A percentile compares a stretch with the other conserved stretches of the same genome.
phyloP scores from a whole-genome alignment of 129 eudicot species.

The Helichrysum umbraculigerum region DNA sequence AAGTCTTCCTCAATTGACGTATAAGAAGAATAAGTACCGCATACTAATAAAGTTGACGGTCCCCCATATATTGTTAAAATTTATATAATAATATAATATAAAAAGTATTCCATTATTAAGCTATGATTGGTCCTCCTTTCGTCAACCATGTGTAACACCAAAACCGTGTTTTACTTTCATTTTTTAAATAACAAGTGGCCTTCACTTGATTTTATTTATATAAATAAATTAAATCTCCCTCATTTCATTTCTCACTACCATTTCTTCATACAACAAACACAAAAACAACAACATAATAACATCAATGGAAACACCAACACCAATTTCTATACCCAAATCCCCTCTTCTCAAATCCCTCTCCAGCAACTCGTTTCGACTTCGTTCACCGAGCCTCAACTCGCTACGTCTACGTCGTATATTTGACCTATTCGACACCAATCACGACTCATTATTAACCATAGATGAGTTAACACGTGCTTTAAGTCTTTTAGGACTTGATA shows the following conservation, averaged over 20 bases:
- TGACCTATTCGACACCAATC: conserved; percentile 68
- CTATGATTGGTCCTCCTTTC: background rate
- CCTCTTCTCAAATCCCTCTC: conserved; percentile 23
- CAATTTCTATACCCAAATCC: conserved; percentile 11
- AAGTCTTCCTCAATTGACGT: background rate
- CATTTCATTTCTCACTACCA: background rate
- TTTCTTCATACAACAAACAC: background rate
- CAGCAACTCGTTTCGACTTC: conserved; percentile 47
- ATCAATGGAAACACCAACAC: conserved; percentile 10
- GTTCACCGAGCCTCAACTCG: conserved; percentile 70
- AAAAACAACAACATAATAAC: background rate
- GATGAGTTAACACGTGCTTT: conserved; percentile 72
- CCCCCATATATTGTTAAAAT: background rate
- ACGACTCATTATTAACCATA: conserved; percentile 52
- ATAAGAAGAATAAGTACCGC: background rate
- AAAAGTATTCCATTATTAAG: background rate
- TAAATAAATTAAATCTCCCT: background rate
- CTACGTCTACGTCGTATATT: conserved; percentile 75
- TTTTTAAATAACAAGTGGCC: background rate
- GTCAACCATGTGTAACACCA: background rate
- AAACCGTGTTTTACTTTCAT: background rate
- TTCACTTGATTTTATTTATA: background rate
- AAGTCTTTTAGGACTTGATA: conserved; percentile 56
- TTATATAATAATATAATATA: too few species aligned
- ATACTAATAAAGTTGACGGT: background rate